A percentile compares a stretch with the other conserved stretches of the same genome.
Conservation (phyloP, 257 asterid species). For the Solanum dulcamara region DNA sequence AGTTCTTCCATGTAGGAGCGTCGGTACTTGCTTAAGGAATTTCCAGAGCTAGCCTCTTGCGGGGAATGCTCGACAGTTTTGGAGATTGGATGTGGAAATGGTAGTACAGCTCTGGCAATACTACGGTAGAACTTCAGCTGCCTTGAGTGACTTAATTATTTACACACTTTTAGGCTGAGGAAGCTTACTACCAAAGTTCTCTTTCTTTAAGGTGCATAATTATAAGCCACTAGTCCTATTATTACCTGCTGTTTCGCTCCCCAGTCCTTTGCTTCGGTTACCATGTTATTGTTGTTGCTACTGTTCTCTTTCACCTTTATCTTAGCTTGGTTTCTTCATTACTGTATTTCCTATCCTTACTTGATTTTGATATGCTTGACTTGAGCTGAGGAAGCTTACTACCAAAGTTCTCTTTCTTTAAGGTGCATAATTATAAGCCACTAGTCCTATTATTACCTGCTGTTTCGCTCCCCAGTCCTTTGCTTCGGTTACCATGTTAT, state of each 20-base stretch:
- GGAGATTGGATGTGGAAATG: constrained; percentile 98
- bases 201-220: not conserved
- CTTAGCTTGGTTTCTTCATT: not conserved
- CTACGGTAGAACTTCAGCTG: constrained; percentile 17
- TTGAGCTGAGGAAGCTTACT: not conserved
- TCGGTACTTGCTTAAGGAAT: constrained; percentile 73
- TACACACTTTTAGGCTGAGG: not conserved
- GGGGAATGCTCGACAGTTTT: constrained; percentile 43
- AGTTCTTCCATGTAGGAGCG: constrained; percentile 45
- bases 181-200: not conserved
- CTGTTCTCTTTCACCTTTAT: not conserved
- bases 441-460: not conserved
- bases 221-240: not conserved
- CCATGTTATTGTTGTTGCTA: not conserved
- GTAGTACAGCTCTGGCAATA: constrained; percentile 75
- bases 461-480: not conserved
- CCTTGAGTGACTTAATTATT: not conserved
- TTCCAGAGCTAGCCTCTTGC: constrained; percentile 73
- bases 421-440: not conserved
- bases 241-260: not conserved
- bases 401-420: not conserved
- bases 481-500: not conserved
- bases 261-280: not conserved
- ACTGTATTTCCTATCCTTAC: not conserved
- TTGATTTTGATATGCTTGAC: not conserved